Evolutionary conservation across 2,329 filamentous ascomycete species (phyloP).

Genomic region (Fusarium palustre): DNA sequence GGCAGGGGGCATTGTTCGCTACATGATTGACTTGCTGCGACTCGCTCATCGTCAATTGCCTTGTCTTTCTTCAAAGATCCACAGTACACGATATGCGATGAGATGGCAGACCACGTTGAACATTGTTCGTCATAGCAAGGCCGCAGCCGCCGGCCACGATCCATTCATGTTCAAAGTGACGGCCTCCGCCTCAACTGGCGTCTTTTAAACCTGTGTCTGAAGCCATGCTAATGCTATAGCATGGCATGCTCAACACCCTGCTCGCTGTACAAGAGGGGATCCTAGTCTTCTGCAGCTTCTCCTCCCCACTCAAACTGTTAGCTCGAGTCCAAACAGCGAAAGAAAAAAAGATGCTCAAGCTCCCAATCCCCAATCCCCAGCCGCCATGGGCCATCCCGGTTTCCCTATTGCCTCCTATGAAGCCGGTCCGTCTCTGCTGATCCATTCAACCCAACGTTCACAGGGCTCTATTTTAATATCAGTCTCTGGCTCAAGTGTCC

Average conservation of each 20-base stretch:
- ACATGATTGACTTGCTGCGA: constrained; percentile 38
- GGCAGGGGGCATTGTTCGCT: constrained; percentile 42
- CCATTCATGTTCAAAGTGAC: constrained; percentile 40
- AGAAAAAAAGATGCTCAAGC: constrained; percentile 32
- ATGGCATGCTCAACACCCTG: constrained; percentile 17
- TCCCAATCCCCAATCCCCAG: constrained; percentile 42
- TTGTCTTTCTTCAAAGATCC: constrained; percentile 31
- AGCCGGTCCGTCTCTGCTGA: constrained; percentile 48
- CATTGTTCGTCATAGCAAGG: constrained; percentile 36
- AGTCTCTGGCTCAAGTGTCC: constrained; percentile 53
- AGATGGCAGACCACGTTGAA: constrained; percentile 29
- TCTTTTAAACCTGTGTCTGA: constrained; percentile 24
- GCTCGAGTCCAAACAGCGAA: constrained; percentile 27
- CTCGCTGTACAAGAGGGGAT: constrained; percentile 33
- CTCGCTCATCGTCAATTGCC: constrained; percentile 25
- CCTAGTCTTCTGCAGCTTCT: constrained; percentile 43
- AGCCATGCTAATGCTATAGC: constrained; percentile 15
- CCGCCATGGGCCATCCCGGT: constrained; percentile 43
- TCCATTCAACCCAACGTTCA: constrained; percentile 48
- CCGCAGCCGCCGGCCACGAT: constrained; percentile 36
- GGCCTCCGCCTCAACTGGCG: constrained; percentile 35
- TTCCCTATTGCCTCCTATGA: constrained; percentile 42
- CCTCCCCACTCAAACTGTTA: constrained; percentile 34
- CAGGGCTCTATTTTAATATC: constrained; percentile 60
- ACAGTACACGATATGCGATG: constrained; percentile 27